Conservation (phyloP, 2,329 filamentous ascomycete species). For the Didymella keratinophila region DNA sequence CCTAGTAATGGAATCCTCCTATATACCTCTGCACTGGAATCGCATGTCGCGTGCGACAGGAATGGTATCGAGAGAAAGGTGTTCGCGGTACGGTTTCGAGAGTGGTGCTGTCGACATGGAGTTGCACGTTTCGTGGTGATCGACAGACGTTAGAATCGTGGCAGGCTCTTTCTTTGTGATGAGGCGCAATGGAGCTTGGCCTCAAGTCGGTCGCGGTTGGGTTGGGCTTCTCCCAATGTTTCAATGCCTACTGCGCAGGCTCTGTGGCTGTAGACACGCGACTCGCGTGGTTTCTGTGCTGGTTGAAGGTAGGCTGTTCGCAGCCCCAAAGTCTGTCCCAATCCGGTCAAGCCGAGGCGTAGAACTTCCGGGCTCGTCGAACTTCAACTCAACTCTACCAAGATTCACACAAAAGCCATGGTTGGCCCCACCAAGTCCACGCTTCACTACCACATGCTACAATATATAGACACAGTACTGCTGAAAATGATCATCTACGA, state of each 20-base stretch:
- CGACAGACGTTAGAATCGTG: slow-evolving; percentile 18
- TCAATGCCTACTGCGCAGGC: slow-evolving; percentile 15
- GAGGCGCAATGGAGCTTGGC: slow-evolving; percentile 6
- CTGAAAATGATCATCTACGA: neutral
- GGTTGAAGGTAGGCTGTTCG: slow-evolving; percentile 12
- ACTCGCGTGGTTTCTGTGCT: slow-evolving; percentile 8
- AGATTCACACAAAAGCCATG: neutral
- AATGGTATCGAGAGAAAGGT: slow-evolving; percentile 2
- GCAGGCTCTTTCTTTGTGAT: slow-evolving; percentile 6
- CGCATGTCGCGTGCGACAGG: slow-evolving; percentile 23
- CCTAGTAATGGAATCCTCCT: slow-evolving; percentile 14
- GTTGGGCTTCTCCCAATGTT: neutral
- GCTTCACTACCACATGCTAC: neutral
- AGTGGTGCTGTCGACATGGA: slow-evolving; percentile 29
- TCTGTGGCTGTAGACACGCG: slow-evolving; percentile 5
- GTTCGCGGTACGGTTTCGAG: slow-evolving; percentile 7
- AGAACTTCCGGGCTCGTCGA: slow-evolving; percentile 4
- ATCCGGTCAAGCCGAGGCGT: slow-evolving; percentile 22
- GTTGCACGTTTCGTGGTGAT: slow-evolving; percentile 21
- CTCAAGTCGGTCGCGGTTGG: neutral
- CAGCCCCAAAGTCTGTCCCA: slow-evolving; percentile 14
- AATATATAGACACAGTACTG: neutral
- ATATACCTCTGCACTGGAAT: slow-evolving; percentile 25
- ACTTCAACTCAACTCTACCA: slow-evolving; percentile 2
- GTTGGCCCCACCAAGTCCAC: neutral